Percentiles rank a stretch among this genome's conserved stretches.
Conservation (phyloP, 768 basidiomycete genomes). For the Amanita rimosa region DNA sequence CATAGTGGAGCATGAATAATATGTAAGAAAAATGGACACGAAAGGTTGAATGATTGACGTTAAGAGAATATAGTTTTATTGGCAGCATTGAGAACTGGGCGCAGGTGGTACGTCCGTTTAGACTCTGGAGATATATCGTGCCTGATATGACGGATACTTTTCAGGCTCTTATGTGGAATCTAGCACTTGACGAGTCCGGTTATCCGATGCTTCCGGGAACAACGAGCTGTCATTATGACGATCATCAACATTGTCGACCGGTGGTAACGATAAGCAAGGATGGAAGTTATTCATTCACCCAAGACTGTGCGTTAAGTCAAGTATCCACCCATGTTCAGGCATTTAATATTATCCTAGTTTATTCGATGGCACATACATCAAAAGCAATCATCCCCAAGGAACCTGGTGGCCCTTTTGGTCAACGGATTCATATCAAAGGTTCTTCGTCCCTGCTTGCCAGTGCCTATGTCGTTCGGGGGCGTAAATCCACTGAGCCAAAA, state of each 20-base stretch:
- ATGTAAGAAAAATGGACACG: constrained; percentile 23
- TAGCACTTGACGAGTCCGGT: constrained; percentile 29
- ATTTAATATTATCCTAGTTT: constrained; percentile 27
- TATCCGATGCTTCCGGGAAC: constrained; percentile 55
- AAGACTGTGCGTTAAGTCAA: constrained; percentile 21
- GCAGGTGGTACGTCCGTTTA: constrained; percentile 1
- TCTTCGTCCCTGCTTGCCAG: constrained; percentile 39
- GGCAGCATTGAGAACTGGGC: constrained; percentile 3
- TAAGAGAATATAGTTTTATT: background rate
- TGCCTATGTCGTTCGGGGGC: constrained; percentile 52
- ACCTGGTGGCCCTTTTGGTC: constrained; percentile 51
- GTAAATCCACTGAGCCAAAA: constrained; percentile 40
- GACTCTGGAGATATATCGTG: background rate
- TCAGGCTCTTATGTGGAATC: too few relatives aligned
- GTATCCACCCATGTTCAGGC: background rate
- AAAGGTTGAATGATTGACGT: background rate
- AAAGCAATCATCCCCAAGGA: constrained; percentile 67
- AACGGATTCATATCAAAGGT: constrained; percentile 58
- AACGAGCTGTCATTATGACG: constrained; percentile 32
- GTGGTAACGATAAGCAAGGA: constrained; percentile 56
- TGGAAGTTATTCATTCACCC: constrained; percentile 53
- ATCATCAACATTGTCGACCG: constrained; percentile 32
- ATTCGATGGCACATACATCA: constrained; percentile 63
- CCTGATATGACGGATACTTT: too few relatives aligned
- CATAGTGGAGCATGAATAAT: constrained; percentile 60